Evolutionary conservation across 768 basidiomycete genomes (phyloP).

Genomic region (Tremella mesenterica): DNA sequence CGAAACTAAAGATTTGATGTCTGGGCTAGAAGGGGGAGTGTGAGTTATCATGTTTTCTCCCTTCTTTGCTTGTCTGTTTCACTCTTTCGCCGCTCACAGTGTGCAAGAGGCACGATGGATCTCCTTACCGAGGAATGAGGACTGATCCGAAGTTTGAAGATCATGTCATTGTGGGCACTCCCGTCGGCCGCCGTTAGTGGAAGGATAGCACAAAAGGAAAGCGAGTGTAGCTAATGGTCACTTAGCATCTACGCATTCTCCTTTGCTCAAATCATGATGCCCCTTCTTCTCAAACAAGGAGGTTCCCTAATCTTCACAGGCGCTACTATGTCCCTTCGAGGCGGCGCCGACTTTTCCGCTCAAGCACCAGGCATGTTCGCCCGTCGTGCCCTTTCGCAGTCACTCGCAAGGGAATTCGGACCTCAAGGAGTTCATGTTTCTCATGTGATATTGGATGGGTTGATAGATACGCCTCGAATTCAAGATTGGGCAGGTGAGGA

Average conservation of each 20-base stretch:
- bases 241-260: constrained; percentile 29
- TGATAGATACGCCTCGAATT: constrained; percentile 25
- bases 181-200: no score
- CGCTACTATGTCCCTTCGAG: constrained; percentile 34
- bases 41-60: constrained; percentile 16
- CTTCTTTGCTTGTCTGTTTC: not conserved
- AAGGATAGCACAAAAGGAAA: no score
- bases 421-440: constrained; percentile 42
- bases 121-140: not conserved
- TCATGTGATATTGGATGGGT: constrained; percentile 37
- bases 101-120: not conserved
- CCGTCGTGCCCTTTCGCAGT: constrained; percentile 28
- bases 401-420: constrained; percentile 41
- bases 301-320: constrained; percentile 38
- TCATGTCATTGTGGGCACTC: not conserved
- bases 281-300: constrained; percentile 10
- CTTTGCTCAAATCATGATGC: constrained; percentile 29
- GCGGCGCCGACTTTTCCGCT: constrained; percentile 17
- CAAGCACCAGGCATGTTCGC: constrained; percentile 36
- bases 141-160: no score
- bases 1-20: constrained; percentile 19
- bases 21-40: constrained; percentile 22
- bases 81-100: not conserved
- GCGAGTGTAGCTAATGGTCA: no score
- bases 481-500: constrained; percentile 18